Conservation (phyloP, 495 filamentous ascomycete genomes). For the Aspergillus campestris region DNA sequence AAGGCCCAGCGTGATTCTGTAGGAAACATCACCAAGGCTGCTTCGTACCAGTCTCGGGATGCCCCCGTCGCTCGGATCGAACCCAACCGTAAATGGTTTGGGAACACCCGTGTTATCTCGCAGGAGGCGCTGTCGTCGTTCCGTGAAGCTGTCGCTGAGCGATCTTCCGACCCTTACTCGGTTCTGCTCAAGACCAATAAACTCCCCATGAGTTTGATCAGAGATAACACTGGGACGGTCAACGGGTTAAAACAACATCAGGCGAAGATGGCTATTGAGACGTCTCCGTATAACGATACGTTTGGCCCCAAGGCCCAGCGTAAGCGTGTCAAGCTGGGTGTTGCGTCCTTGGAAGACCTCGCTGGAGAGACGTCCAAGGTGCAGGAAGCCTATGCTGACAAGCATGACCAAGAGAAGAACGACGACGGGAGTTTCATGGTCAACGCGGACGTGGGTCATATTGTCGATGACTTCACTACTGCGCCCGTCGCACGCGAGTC, state of each 20-base stretch:
- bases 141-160: conserved; percentile 85
- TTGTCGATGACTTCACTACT: conserved; percentile 39
- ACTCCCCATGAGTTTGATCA: conserved; percentile 74
- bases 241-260: conserved; percentile 86
- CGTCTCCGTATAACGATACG: conserved; percentile 73
- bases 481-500: conserved; percentile 70
- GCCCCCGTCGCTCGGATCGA: conserved; percentile 81
- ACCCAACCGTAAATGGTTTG: conserved; percentile 86
- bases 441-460: conserved; percentile 42
- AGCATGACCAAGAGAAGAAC: conserved; percentile 61
- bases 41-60: conserved; percentile 71
- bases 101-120: conserved; percentile 61
- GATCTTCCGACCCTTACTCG: conserved; percentile 81
- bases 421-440: conserved; percentile 58
- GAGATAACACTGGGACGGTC: conserved; percentile 46
- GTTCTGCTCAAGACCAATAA: conserved; percentile 93
- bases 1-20: conserved; percentile 64
- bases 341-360: conserved; percentile 71
- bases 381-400: conserved; percentile 71
- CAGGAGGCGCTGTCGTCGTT: conserved; percentile 68
- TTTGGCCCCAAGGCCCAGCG: conserved; percentile 91
- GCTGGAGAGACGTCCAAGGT: conserved; percentile 68
- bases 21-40: conserved; percentile 74
- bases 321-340: conserved; percentile 82
- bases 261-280: conserved; percentile 90